Evolutionary conservation across 805 yeast species (phyloP).

Genomic region (Candida sithepensis): DNA sequence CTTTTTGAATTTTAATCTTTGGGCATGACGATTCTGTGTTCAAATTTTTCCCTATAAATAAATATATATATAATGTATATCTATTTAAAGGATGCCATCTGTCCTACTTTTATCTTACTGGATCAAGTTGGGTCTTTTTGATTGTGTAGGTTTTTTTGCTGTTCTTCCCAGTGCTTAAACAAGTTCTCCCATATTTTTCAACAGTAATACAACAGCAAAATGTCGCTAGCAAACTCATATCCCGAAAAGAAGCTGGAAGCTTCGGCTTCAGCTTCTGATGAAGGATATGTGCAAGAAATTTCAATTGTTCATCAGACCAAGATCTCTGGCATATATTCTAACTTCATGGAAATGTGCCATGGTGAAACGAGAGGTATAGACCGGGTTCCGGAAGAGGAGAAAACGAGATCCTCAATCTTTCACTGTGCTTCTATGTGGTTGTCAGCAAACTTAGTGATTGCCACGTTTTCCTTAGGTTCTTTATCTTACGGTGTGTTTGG

Average conservation of each 20-base stretch:
- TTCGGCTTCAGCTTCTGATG: conserved; percentile 19
- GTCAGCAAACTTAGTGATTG: conserved; percentile 84
- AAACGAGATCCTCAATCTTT: conserved; percentile 60
- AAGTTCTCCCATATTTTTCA: background rate
- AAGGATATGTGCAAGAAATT: conserved; percentile 20
- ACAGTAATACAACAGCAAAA: background rate
- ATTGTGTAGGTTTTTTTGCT: too few relatives aligned
- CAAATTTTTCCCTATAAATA: too few relatives aligned
- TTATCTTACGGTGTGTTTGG: conserved; percentile 58
- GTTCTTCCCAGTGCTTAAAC: too few relatives aligned
- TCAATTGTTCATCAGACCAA: conserved; percentile 14
- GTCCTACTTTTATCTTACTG: too few relatives aligned
- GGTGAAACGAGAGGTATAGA: conserved; percentile 78
- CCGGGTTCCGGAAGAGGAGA: conserved; percentile 73
- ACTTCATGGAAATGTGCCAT: conserved; percentile 29
- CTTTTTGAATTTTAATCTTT: too few relatives aligned
- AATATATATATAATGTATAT: too few relatives aligned
- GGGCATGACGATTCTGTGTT: too few relatives aligned
- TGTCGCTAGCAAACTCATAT: conserved; percentile 9
- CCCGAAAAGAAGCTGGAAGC: conserved; percentile 25
- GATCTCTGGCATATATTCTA: conserved; percentile 16
- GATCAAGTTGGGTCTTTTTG: too few relatives aligned
- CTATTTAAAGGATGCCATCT: too few relatives aligned
- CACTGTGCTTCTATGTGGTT: conserved; percentile 87
- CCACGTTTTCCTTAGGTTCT: conserved; percentile 80